Base-by-base conservation (phyloP, 1,284 basidiomycete genomes). In the Xanthoconium separans region DNA sequence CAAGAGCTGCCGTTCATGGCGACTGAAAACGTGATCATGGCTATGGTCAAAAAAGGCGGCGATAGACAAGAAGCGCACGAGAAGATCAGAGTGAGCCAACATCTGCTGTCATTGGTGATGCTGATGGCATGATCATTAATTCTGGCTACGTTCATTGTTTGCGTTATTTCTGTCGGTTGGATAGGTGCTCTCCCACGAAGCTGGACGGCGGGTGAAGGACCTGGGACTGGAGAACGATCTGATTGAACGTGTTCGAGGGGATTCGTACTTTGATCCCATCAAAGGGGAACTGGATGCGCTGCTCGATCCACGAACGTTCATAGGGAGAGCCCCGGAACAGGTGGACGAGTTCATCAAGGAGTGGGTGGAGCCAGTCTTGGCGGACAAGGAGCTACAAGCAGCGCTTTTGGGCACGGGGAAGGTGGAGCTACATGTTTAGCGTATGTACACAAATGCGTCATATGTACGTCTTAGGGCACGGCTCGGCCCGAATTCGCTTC, bases 1-100 rank as follows among this genome's bases (percentile, higher is more conserved):
- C 93, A 97, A 72, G 97, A 99, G 75, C 81, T 99, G 34, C 97
- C 97, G 2, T 99, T 99, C 81, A 99, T 99, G 97, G 92, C 93
- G 4, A 95, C 95, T 4, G 95, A 98, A 75, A 99, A 99, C 74
- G 83, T 99, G 73, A 99, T 99, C 77, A 99, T 99, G 97, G 95
- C 95, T 12, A 88, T 99, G 58, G 97, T 99, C 56, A 96, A 96
- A 74, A 80, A 78, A 51, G 95, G 95, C 40, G 97, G 95, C 1
- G 96, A 99, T 72, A 81, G 97, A 39, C 97, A 99, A 74, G 91
- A 93, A 72, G 95, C 94, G 37, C 96, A 99, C 73, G 97, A 98
- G 75, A 90, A 92, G 74, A 96, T 98, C 68, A 78, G 96, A 56
- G 95, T 98, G 49, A 69, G 68, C 53, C 18, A 43, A 54, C 30